Base-by-base conservation (phyloP, 345 rosid species). In the Firmiana major region DNA sequence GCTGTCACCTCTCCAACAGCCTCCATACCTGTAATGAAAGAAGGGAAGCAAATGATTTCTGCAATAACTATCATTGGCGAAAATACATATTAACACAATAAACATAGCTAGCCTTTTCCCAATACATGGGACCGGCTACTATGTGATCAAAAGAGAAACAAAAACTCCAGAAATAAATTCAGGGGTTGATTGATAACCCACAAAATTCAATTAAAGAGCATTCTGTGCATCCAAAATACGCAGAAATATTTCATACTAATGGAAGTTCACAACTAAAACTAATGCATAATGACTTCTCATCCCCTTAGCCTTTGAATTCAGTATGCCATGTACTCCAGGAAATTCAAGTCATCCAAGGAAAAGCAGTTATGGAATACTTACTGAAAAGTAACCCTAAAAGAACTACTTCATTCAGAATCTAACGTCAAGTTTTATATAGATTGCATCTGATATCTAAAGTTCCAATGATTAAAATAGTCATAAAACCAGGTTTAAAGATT, bases 1-100 rank as follows among this genome's bases (percentile, higher is more conserved):
- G 92, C 93, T 63, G 83, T 78, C 70, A 93, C 98, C 83, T 89
- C 97, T 68, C 98, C 98, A 75, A 86, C 98, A 81, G 92, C 98
- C 80, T 95, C 99, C 93, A 81, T 85, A 42, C 98, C 97, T 93
- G 76, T 59, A 81, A 48, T 40, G 12, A 46, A 45, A 19, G 66
- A 38, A 38, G 21, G 76, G 7, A 55, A 21, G 51, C 7, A 36
- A 31, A 36, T 57, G 21, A 38, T 54, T 54, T 40, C 38, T 6
- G 21, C 28, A 22, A 57, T 21, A 19, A 53, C 45, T 36, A 24
- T 19, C n/a, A 53, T 42, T 9, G 46, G 28, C 8, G 31, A 71
- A 49, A 42, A 51, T 51, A 3, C 31, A 34, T 46, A 48, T 16
- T 24, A 68, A 69, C 55, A 46, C 17, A 28, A 46, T n/a, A n/a